Percentiles rank a stretch among this genome's conserved stretches.
phyloP scores from a whole-genome alignment of 78 protist species.

The Dictyostelium citrinum region DNA sequence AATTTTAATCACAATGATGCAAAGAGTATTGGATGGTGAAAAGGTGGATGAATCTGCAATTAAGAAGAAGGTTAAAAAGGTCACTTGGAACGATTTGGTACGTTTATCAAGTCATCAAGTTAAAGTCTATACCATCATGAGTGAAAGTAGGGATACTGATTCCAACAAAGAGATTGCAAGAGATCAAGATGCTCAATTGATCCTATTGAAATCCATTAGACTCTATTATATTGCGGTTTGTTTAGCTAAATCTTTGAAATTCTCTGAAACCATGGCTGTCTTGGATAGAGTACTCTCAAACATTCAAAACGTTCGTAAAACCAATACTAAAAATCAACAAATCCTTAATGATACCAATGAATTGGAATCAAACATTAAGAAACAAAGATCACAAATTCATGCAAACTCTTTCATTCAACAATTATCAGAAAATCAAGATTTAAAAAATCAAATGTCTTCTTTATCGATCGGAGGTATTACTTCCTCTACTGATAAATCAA shows the following conservation, averaged over 20 bases:
- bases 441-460: constrained; percentile 44
- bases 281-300: not conserved
- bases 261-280: constrained; percentile 20
- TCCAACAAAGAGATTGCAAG: not conserved
- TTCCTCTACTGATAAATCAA: not conserved
- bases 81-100: not conserved
- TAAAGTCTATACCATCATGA: not conserved
- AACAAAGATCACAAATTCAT: constrained; percentile 32
- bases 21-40: not conserved
- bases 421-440: constrained; percentile 18
- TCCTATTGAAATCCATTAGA: constrained; percentile 19
- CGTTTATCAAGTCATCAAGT: constrained; percentile 33
- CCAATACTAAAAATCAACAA: not conserved
- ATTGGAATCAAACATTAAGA: not conserved
- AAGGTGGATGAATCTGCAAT: not conserved
- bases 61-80: not conserved
- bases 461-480: not conserved
- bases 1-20: not conserved
- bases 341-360: not conserved
- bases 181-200: constrained; percentile 38
- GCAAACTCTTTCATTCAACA: constrained; percentile 66
- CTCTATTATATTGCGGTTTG: constrained; percentile 3
- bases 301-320: not conserved
- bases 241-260: not conserved
- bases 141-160: not conserved